Evolutionary conservation across 75 land plant species (phyloP), one percentile per base, ranked within the genome.

Genomic region (Pinus taeda): DNA sequence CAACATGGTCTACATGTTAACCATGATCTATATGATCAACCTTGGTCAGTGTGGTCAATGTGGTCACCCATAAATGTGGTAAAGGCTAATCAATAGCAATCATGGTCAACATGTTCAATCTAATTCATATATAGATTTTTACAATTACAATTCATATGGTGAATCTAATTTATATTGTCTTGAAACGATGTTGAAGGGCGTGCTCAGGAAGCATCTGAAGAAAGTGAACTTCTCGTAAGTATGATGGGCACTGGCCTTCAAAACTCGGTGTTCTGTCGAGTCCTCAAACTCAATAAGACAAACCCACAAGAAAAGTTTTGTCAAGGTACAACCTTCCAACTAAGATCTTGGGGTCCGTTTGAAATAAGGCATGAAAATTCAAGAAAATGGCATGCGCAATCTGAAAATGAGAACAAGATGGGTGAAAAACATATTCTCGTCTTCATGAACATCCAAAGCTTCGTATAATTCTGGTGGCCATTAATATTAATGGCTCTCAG

Each of bases 281-380:
- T 90, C 92, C 59, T 88, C 92, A 4, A 88, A 83, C 2, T 88
- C 82, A 79, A 90, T 85, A 3, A 80, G 82, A 36, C 20, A 90
- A 82, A 17, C 74, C 75, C 64, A 74, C 71, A 1, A 90, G 62
- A 78, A 90, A 90, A 33, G 71, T 12, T 9, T 80, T 81, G 72
- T 88, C 76, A 8, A 90, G 59, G 53, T 82, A 60, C 0, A 24
- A 22, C 3, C 63, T 30, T 20, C 37, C 36, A 15, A 42, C 33
- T 15, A 89, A 81, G 18, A 60, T 33, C 45, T 85, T 81, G 15
- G 92, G 69, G 20, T 90, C 90, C 15, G 33, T 60, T 58, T 85
- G 73, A 15, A 42, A 49, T 1, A 2, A 36, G 22, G 65, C 30
- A 24, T 88, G 76, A 21, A 83, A 64, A 17, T 70, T n/a, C 15